phyloP scores from a whole-genome alignment of 2,329 filamentous ascomycete species.

The Talaromyces amestolkiae region DNA sequence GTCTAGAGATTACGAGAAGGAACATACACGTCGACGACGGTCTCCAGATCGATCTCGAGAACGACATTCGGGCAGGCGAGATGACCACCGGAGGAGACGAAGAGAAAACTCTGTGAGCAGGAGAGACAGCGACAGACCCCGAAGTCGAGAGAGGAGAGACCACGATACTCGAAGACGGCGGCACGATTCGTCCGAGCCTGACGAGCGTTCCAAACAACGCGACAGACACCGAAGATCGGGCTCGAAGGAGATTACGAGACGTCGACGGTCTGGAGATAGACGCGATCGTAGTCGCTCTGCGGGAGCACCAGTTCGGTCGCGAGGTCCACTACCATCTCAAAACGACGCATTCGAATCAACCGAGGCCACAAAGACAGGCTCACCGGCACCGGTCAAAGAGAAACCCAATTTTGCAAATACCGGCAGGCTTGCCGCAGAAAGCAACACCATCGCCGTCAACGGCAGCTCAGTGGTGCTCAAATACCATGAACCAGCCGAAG shows the following conservation, averaged over 20 bases:
- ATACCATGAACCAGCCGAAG: constrained; percentile 93
- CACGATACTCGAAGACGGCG: constrained; percentile 14
- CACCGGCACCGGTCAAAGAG: constrained; percentile 55
- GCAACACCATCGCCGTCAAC: constrained; percentile 67
- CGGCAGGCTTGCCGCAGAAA: constrained; percentile 80
- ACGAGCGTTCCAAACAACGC: constrained; percentile 3
- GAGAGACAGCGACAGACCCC: constrained; percentile 30
- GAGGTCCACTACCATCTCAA: constrained; percentile 47
- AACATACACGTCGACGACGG: constrained; percentile 7
- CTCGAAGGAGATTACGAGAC: constrained; percentile 19
- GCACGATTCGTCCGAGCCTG: constrained; percentile 12
- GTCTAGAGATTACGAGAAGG: constrained; percentile 3
- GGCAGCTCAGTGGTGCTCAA: constrained; percentile 76
- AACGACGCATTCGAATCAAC: constrained; percentile 43
- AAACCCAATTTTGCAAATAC: constrained; percentile 83
- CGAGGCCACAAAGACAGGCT: constrained; percentile 28
- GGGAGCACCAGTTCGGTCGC: constrained; percentile 32
- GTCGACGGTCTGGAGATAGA: constrained; percentile 28
- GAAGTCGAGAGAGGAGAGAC: constrained; percentile 18
- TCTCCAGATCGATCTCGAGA: constrained; percentile 26
- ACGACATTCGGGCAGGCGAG: constrained; percentile 23
- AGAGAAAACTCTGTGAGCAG: constrained; percentile 28
- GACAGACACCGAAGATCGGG: constrained; percentile 20
- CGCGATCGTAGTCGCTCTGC: constrained; percentile 30
- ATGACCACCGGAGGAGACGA: constrained; percentile 27